phyloP scores from a whole-genome alignment of 1,284 basidiomycete species.

The Thecaphora frezii region DNA sequence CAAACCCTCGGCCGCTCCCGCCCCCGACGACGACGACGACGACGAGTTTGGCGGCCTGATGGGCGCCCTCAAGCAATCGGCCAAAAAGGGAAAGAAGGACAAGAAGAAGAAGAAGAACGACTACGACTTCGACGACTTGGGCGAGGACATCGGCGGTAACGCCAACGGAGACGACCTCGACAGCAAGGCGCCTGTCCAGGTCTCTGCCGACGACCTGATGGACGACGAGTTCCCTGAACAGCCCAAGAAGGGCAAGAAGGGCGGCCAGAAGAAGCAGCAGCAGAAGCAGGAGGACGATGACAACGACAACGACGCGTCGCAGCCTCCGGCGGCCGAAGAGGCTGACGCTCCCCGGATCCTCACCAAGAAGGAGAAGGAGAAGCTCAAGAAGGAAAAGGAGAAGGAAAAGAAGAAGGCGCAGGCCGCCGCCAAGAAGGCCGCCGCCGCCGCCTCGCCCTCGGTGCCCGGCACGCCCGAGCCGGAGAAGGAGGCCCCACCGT shows the following conservation, averaged over 20 bases:
- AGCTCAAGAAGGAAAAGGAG: slow-evolving; percentile 57
- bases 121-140: slow-evolving; percentile 52
- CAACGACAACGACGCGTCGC: slow-evolving; percentile 20
- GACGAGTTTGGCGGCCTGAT: slow-evolving; percentile 46
- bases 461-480: slow-evolving; percentile 7
- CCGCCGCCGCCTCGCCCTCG: slow-evolving; percentile 12
- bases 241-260: slow-evolving; percentile 29
- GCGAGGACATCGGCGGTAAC: slow-evolving; percentile 45
- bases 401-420: slow-evolving; percentile 56
- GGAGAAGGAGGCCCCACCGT: slow-evolving; percentile 1
- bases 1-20: slow-evolving; percentile 10
- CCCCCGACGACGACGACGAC: slow-evolving; percentile 27
- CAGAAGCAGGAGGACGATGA: not conserved
- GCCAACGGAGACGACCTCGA: slow-evolving; percentile 14
- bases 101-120: slow-evolving; percentile 51
- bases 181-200: slow-evolving; percentile 37
- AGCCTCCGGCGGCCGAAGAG: slow-evolving; percentile 5
- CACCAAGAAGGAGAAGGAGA: slow-evolving; percentile 58
- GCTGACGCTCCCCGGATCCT: slow-evolving; percentile 39
- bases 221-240: slow-evolving; percentile 38
- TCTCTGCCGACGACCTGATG: slow-evolving; percentile 31
- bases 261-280: slow-evolving; percentile 15
- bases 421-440: slow-evolving; percentile 48
- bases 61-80: slow-evolving; percentile 36
- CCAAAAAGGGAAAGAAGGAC: slow-evolving; percentile 50